phyloP scores from a whole-genome alignment of 176 grass and related monocot genomes.

The Pontederia crassipes region DNA sequence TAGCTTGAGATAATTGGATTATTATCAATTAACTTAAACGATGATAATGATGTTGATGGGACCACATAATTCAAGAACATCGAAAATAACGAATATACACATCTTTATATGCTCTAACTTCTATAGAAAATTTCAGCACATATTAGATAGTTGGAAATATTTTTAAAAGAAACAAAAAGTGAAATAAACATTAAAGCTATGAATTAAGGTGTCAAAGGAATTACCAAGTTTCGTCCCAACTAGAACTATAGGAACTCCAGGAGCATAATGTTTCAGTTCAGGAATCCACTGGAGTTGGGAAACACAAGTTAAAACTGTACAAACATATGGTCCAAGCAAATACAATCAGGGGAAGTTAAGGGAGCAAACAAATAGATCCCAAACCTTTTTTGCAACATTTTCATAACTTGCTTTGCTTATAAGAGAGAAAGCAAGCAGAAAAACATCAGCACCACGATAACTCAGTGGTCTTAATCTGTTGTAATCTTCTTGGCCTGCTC shows the following conservation, averaged over 20 bases:
- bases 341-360: too few relatives aligned
- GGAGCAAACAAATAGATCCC: not conserved
- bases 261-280: slow-evolving; percentile 38
- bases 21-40: too few relatives aligned
- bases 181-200: not conserved
- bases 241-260: slow-evolving; percentile 35
- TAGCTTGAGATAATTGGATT: too few relatives aligned
- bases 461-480: slow-evolving; percentile 12
- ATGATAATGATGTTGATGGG: too few relatives aligned
- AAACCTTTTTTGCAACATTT: slow-evolving; percentile 14
- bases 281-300: slow-evolving; percentile 6
- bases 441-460: slow-evolving; percentile 10
- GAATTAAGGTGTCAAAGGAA: not conserved
- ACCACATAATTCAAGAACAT: too few relatives aligned
- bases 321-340: not conserved
- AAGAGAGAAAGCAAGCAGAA: slow-evolving; percentile 9
- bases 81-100: too few relatives aligned
- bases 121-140: too few relatives aligned
- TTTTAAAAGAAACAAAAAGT: not conserved
- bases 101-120: too few relatives aligned
- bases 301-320: not conserved
- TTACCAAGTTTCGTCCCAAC: slow-evolving; percentile 47
- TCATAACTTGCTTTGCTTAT: slow-evolving; percentile 12
- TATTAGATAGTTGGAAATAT: too few relatives aligned
- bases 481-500: slow-evolving; percentile 9